Evolutionary conservation across 75 land plant genomes (phyloP), one percentile per base, ranked within the genome.

Genomic region (Pinus taeda): DNA sequence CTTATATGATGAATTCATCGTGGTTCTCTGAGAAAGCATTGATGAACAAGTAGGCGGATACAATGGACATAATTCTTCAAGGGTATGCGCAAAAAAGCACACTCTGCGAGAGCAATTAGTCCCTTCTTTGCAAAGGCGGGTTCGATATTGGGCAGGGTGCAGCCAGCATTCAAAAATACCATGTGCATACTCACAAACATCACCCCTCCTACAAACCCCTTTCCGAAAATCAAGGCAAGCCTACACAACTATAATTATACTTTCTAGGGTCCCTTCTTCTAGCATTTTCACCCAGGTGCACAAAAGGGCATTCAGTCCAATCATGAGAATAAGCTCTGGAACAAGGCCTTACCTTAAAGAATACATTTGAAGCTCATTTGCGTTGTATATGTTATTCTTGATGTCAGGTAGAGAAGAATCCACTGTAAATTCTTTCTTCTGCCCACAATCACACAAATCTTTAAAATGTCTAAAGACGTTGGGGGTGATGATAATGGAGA

Each of bases 81-180:
- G 2, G 0, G 83, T 83, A 75, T 91, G 93, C 2, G 93, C 93
- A 77, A 91, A 91, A 69, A 92, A 92, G 58, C 94, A 89, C 4
- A 92, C 92, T 73, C 85, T 78, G 4, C 90, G 77, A 3, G 57
- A 67, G 62, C 90, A 91, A 20, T 80, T 81, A 0, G 85, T 84
- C 45, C 93, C 93, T 72, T 91, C 90, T 73, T 91, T 91, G 89
- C 93, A 91, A 24, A 91, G 84, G 70, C 91, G 66, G 0, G 91
- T 88, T 11, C 93, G 73, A 65, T 91, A 91, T 71, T 91, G 93
- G 3, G 93, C 93, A 12, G 95, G 95, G 37, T 93, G 95, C 30
- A 93, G 86, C 95, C 95, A 93, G 76, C 93, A 92, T 80, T 92
- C 95, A 76, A 92, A 92, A 29, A 92, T 92, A 14, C 95, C 95